Evolutionary conservation across 2,329 filamentous ascomycete genomes (phyloP).

Genomic region (Epichloe glyceriae): DNA sequence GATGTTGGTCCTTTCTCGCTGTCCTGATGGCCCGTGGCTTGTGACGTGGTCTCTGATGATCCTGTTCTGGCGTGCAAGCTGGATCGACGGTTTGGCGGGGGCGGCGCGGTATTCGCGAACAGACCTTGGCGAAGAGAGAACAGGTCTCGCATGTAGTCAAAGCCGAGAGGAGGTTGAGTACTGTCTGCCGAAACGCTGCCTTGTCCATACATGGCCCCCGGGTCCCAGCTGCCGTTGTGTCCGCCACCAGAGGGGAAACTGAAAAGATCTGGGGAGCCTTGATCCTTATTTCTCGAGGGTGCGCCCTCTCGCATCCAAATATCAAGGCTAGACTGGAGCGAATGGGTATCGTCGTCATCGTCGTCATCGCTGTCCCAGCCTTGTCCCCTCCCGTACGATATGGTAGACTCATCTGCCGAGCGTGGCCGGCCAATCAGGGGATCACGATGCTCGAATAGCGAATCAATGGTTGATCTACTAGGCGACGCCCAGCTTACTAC

Average conservation of each 20-base stretch:
- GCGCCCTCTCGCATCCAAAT: conserved; percentile 45
- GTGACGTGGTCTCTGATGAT: conserved; percentile 12
- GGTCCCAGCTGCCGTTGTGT: conserved; percentile 30
- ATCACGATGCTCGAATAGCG: conserved; percentile 10
- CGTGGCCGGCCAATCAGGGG: conserved; percentile 26
- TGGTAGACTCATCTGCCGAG: conserved; percentile 33
- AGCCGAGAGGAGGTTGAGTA: conserved; percentile 13
- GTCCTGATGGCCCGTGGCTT: conserved; percentile 7
- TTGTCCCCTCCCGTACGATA: conserved; percentile 25
- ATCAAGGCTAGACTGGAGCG: conserved; percentile 37
- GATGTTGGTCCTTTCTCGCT: conserved; percentile 7
- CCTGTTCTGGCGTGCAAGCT: conserved; percentile 38
- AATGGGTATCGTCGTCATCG: conserved; percentile 28
- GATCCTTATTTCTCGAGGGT: conserved; percentile 18
- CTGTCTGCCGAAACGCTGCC: conserved; percentile 11
- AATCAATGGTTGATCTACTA: conserved; percentile 1
- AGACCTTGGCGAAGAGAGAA: conserved; percentile 28
- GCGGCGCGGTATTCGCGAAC: conserved; percentile 28
- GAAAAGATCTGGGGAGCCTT: conserved; percentile 39
- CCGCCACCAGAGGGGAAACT: conserved; percentile 31
- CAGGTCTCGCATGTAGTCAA: conserved; percentile 33
- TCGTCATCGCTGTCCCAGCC: conserved; percentile 33
- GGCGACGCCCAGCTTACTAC: conserved; percentile 4
- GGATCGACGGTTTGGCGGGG: conserved; percentile 38
- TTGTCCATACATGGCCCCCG: conserved; percentile 33